phyloP scores from a whole-genome alignment of 2,329 filamentous ascomycete genomes.

The Colletotrichum tofieldiae region DNA sequence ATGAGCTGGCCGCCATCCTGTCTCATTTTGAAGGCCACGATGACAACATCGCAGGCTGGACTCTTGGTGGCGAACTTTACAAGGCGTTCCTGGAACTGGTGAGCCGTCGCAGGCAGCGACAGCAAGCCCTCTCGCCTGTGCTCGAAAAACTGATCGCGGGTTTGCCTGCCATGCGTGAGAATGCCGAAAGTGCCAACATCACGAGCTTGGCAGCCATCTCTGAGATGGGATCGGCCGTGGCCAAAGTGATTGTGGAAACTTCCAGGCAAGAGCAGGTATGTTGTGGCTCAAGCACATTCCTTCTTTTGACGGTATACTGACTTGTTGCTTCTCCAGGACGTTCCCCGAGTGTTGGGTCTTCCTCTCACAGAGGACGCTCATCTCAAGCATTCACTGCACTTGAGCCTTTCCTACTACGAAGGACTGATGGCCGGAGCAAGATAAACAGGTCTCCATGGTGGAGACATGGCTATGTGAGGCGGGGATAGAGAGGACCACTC shows the following conservation, averaged over 20 bases:
- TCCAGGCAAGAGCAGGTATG: conserved; percentile 72
- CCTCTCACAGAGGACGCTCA: conserved; percentile 82
- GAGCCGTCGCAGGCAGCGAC: conserved; percentile 57
- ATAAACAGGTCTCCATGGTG: background rate
- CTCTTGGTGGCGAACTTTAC: conserved; percentile 86
- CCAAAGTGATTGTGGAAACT: conserved; percentile 72
- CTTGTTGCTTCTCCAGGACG: conserved; percentile 54
- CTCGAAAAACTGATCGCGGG: conserved; percentile 72
- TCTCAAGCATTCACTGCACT: conserved; percentile 78
- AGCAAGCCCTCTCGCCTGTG: conserved; percentile 59
- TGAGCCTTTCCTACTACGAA: conserved; percentile 79
- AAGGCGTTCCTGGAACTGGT: conserved; percentile 71
- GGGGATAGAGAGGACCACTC: background rate
- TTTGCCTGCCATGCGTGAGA: conserved; percentile 69
- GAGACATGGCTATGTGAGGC: background rate
- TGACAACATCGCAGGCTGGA: conserved; percentile 79
- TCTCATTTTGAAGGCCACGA: conserved; percentile 78
- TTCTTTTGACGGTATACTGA: conserved; percentile 42
- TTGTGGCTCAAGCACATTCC: conserved; percentile 26
- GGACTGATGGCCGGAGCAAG: conserved; percentile 68
- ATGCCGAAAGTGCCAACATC: conserved; percentile 53
- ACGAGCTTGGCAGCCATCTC: conserved; percentile 81
- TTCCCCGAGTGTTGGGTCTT: conserved; percentile 69
- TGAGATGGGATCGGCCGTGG: conserved; percentile 85
- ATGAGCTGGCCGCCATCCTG: conserved; percentile 78